Evolutionary conservation across 768 basidiomycete genomes (phyloP).

Genomic region (Porpolomopsis calyptriformis): DNA sequence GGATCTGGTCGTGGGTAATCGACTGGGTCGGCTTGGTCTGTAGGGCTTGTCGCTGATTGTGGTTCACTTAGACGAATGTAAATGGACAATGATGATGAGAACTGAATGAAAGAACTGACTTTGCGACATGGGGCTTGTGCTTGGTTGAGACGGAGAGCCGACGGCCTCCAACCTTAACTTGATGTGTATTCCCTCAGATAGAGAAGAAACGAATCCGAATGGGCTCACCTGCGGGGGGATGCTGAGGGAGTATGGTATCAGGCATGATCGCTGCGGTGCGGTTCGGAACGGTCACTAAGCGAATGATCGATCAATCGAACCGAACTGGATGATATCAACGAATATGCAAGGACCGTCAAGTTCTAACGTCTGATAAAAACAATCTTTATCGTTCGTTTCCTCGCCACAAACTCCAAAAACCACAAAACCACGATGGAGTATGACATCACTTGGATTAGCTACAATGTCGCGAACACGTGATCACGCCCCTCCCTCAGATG

Average conservation of each 20-base stretch:
- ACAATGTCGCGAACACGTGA: no score
- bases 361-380: no score
- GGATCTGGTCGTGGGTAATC: slow-evolving; percentile 49
- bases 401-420: no score
- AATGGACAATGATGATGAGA: neutral
- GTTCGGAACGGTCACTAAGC: neutral
- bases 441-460: no score
- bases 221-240: slow-evolving; percentile 40
- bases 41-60: slow-evolving; percentile 8
- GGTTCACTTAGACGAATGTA: slow-evolving; percentile 9
- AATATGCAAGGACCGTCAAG: no score
- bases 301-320: neutral
- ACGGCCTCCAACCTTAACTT: slow-evolving; percentile 42
- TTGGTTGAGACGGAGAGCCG: slow-evolving; percentile 36
- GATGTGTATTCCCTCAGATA: neutral
- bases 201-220: neutral
- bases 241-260: slow-evolving; percentile 23
- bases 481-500: no score
- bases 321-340: neutral
- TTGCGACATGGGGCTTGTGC: slow-evolving; percentile 23
- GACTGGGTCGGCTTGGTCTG: slow-evolving; percentile 16
- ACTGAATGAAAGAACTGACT: slow-evolving; percentile 19
- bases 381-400: no score
- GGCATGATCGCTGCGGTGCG: slow-evolving; percentile 17
- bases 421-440: no score